These are phyloP conservation scores for Lactuca saligna DNA, from an alignment of 129 eudicot genomes.

Conservation along the genomic window DNA sequence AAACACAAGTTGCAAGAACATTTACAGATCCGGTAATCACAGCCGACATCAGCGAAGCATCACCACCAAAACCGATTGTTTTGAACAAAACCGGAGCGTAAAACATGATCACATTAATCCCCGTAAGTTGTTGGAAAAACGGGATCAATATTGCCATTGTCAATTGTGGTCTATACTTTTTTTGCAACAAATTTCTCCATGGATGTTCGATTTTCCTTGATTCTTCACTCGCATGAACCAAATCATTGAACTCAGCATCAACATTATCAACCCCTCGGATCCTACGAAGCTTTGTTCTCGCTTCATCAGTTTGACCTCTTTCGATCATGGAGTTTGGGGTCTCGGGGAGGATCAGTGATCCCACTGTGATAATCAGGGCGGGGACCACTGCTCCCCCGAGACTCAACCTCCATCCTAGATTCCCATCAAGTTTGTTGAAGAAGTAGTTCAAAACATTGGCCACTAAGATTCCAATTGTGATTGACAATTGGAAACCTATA, in stretches of 20 bases:
- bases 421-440: constrained; percentile 64
- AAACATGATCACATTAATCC: constrained; percentile 93
- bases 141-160: constrained; percentile 86
- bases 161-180: constrained; percentile 82
- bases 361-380: constrained; percentile 66
- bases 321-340: constrained; percentile 94
- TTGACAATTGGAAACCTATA: constrained; percentile 75
- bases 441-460: constrained; percentile 83
- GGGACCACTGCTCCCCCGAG: constrained; percentile 92
- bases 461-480: constrained; percentile 79
- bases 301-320: constrained; percentile 56
- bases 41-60: constrained; percentile 84
- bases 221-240: constrained; percentile 72
- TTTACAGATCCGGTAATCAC: constrained; percentile 80
- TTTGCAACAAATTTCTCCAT: constrained; percentile 67
- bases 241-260: constrained; percentile 66
- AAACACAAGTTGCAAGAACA: constrained; percentile 68
- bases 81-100: constrained; percentile 93
- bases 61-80: constrained; percentile 71
- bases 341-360: constrained; percentile 70
- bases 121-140: constrained; percentile 82
- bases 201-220: constrained; percentile 67
- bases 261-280: constrained; percentile 68
- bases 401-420: constrained; percentile 91
- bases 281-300: constrained; percentile 47